These are phyloP conservation scores for Citrus inodora DNA, from an alignment of 345 rosid species.

Conservation along the genomic window DNA sequence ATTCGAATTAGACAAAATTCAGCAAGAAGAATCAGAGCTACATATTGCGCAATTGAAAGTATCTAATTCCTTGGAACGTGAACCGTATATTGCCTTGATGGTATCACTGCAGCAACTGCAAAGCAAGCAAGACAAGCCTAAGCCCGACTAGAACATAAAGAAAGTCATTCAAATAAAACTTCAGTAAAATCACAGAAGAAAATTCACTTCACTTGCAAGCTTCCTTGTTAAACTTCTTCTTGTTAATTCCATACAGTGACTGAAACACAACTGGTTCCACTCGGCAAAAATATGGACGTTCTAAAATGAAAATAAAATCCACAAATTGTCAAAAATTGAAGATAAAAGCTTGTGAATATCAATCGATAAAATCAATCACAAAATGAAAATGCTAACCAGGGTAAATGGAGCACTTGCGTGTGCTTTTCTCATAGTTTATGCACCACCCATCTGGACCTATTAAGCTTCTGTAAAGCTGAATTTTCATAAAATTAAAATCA, in stretches of 20 bases:
- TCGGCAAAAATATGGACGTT: conserved; percentile 86
- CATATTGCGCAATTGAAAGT: conserved; percentile 45
- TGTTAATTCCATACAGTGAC: conserved; percentile 48
- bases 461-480: conserved; percentile 63
- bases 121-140: conserved; percentile 21
- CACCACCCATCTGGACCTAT: conserved; percentile 89
- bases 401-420: conserved; percentile 88
- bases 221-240: conserved; percentile 69
- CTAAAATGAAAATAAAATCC: conserved; percentile 24
- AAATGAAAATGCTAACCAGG: conserved; percentile 32
- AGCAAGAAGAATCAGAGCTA: conserved; percentile 23
- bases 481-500: background rate
- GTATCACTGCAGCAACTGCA: conserved; percentile 66
- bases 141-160: background rate
- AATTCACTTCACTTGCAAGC: conserved; percentile 49
- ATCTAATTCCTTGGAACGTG: conserved; percentile 53
- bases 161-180: background rate
- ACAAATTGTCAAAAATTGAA: background rate
- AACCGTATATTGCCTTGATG: conserved; percentile 64
- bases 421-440: conserved; percentile 57
- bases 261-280: conserved; percentile 60
- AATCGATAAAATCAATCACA: background rate
- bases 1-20: background rate
- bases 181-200: background rate
- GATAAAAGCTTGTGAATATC: background rate